Conservation (phyloP, 1,139 yeast species). For the Wickerhamiella pararugosa region DNA sequence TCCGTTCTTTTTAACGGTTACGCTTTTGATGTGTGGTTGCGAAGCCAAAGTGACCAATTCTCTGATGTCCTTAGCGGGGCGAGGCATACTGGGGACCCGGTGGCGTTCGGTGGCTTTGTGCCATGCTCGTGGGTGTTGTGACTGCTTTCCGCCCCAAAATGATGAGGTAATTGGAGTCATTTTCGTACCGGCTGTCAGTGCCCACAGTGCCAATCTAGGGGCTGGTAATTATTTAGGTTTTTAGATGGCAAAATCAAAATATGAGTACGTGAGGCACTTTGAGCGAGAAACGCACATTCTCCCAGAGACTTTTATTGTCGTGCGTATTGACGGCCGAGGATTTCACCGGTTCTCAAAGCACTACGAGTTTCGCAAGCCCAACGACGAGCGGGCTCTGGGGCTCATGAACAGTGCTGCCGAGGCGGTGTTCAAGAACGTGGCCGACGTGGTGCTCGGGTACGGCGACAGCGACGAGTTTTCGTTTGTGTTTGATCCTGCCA, state of each 20-base stretch:
- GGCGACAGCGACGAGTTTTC: conserved; percentile 96
- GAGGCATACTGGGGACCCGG: conserved; percentile 13
- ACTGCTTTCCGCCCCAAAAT: too few relatives aligned
- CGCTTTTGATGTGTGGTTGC: conserved; percentile 87
- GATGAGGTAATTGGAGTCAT: too few relatives aligned
- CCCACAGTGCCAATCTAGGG: too few relatives aligned
- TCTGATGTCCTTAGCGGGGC: conserved; percentile 90
- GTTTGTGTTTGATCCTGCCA: conserved; percentile 48
- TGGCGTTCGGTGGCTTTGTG: too few relatives aligned
- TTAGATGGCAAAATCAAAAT: conserved; percentile 43
- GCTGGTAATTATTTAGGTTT: too few relatives aligned
- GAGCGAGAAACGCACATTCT: conserved; percentile 61
- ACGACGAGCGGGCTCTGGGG: conserved; percentile 57
- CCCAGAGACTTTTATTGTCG: conserved; percentile 68
- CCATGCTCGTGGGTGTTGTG: too few relatives aligned
- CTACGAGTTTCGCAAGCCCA: conserved; percentile 74
- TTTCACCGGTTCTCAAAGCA: conserved; percentile 69
- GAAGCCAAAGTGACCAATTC: conserved; percentile 96
- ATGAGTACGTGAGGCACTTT: conserved; percentile 71
- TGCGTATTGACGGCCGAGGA: conserved; percentile 87
- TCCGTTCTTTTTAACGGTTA: conserved; percentile 80
- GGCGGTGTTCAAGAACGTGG: conserved; percentile 43
- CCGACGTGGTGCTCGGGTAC: conserved; percentile 68
- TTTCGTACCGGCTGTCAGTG: too few relatives aligned
- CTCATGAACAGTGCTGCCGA: conserved; percentile 75